phyloP scores from a whole-genome alignment of 176 grass and related monocot species.

The Avena eriantha region DNA sequence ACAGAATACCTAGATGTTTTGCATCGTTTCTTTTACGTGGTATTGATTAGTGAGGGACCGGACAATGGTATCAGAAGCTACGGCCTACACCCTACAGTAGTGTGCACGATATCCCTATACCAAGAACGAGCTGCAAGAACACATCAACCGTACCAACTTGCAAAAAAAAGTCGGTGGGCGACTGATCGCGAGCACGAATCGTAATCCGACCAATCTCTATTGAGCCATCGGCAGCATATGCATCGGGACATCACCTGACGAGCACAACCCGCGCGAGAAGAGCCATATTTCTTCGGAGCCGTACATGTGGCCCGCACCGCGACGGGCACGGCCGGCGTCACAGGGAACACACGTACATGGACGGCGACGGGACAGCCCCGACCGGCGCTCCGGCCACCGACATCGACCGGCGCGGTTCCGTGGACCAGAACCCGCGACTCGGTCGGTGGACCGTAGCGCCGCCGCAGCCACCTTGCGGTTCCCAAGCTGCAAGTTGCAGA shows the following conservation, averaged over 20 bases:
- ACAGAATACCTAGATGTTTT: too few relatives aligned
- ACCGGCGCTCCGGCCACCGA: conserved; percentile 37
- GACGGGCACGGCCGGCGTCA: conserved; percentile 8
- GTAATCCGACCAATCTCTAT: conserved; percentile 24
- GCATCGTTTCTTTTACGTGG: too few relatives aligned
- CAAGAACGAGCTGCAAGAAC: neutral
- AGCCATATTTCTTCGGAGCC: conserved; percentile 30
- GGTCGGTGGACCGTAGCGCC: conserved; percentile 48
- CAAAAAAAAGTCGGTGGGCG: conserved; percentile 15
- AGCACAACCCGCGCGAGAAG: conserved; percentile 29
- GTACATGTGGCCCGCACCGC: conserved; percentile 29
- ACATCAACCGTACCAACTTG: conserved; percentile 44
- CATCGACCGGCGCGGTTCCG: neutral
- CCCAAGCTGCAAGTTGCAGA: conserved; percentile 39
- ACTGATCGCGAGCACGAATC: conserved; percentile 29
- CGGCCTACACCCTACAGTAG: too few relatives aligned
- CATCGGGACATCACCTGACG: conserved; percentile 28
- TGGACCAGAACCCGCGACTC: neutral
- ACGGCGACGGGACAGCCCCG: conserved; percentile 33
- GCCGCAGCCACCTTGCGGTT: neutral
- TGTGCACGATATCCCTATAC: too few relatives aligned
- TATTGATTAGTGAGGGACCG: too few relatives aligned
- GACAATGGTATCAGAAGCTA: too few relatives aligned
- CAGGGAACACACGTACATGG: conserved; percentile 23
- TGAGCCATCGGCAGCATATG: conserved; percentile 28